A percentile compares a stretch with the other conserved stretches of the same genome.
Conservation (phyloP, 108 stramenopile species). For the Cylindrotheca fusiformis region DNA sequence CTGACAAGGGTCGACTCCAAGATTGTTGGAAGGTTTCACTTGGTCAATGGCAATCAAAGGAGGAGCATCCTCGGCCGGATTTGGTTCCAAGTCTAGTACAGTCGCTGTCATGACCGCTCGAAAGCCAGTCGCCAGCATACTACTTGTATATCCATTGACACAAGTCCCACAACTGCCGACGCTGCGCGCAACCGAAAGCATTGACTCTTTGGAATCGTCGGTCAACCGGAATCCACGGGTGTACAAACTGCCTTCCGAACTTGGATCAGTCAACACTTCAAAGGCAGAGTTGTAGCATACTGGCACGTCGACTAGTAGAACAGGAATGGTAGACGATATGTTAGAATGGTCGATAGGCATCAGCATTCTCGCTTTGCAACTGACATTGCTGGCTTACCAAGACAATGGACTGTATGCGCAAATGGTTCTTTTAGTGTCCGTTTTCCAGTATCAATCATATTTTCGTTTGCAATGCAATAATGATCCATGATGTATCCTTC, state of each 20-base stretch:
- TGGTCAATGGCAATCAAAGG: not conserved
- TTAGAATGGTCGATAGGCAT: no score
- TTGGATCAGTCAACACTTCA: slow-evolving; percentile 27
- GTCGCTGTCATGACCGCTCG: not conserved
- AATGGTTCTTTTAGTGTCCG: not conserved
- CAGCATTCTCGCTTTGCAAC: no score
- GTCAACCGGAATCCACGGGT: slow-evolving; percentile 9
- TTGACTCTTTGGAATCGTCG: slow-evolving; percentile 6
- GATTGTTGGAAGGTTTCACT: not conserved
- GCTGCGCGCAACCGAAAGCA: not conserved
- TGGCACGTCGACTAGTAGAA: slow-evolving; percentile 33
- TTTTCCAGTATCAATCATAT: not conserved
- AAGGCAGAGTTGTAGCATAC: slow-evolving; percentile 27
- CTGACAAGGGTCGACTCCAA: not conserved
- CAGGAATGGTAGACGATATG: no score
- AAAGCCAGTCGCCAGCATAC: slow-evolving; percentile 5
- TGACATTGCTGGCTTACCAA: no score
- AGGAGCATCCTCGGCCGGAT: not conserved
- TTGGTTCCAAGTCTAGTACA: not conserved
- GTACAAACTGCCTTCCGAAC: not conserved
- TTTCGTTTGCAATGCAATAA: not conserved
- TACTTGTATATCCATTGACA: not conserved
- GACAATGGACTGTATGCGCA: not conserved
- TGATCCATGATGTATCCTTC: not conserved
- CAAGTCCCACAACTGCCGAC: slow-evolving; percentile 13